Evolutionary conservation across 768 basidiomycete species (phyloP).

Genomic region (Lactifluus volemus): DNA sequence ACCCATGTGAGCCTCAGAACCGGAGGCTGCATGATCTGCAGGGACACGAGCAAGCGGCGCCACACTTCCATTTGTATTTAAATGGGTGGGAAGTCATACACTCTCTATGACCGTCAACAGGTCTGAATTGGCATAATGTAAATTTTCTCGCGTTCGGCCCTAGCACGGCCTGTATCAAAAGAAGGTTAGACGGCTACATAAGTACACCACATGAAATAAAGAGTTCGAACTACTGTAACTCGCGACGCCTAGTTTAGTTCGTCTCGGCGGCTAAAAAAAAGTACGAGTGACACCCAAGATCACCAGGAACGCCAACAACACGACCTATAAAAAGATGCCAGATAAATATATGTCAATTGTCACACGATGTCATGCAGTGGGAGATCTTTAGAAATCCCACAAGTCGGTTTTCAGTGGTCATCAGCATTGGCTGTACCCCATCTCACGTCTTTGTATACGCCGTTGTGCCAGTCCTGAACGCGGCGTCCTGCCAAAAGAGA

Average conservation of each 20-base stretch:
- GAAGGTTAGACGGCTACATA: not conserved
- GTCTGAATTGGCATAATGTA: not conserved
- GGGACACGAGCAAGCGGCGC: not conserved
- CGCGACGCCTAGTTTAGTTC: not conserved
- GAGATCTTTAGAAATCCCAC: not conserved
- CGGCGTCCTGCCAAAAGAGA: slow-evolving; percentile 56
- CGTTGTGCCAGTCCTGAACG: slow-evolving; percentile 58
- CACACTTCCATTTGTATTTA: not conserved
- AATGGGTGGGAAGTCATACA: not conserved
- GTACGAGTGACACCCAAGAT: not conserved
- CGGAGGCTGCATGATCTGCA: not conserved
- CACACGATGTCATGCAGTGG: not conserved
- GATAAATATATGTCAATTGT: not conserved
- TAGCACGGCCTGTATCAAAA: not conserved
- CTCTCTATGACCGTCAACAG: not conserved
- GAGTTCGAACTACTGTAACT: not conserved
- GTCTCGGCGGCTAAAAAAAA: not conserved
- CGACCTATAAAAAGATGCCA: not conserved
- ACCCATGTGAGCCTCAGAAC: not conserved
- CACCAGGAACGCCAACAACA: not conserved
- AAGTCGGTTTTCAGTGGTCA: slow-evolving; percentile 34
- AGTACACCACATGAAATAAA: not conserved
- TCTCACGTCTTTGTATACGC: slow-evolving; percentile 40
- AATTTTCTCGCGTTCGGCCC: not conserved
- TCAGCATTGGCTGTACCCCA: slow-evolving; percentile 54